Percentiles rank a stretch among this genome's conserved stretches.
phyloP scores from a whole-genome alignment of 371 early-diverging fungal genomes.

The Mortierella sp. region DNA sequence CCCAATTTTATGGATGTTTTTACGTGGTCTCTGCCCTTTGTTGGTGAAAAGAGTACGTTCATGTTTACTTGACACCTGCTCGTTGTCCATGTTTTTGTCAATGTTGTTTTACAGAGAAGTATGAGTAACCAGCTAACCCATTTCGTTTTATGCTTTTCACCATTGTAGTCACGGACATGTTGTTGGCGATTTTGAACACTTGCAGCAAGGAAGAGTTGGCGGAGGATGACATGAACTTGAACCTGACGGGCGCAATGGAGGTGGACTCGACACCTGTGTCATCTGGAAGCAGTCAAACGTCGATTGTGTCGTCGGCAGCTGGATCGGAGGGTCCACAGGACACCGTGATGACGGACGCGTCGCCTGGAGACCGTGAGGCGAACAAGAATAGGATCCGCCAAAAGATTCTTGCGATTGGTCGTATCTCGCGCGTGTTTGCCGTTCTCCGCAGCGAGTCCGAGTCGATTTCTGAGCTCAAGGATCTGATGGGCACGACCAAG shows the following conservation, averaged over 20 bases:
- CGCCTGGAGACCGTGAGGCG: conserved; percentile 15
- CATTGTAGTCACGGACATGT: conserved; percentile 90
- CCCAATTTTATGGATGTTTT: conserved; percentile 98
- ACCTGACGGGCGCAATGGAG: conserved; percentile 19
- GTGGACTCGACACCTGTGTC: conserved; percentile 17
- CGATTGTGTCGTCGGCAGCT: conserved; percentile 9
- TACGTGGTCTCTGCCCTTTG: conserved; percentile 98
- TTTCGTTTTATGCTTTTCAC: background rate
- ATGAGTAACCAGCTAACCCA: background rate
- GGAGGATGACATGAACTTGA: conserved; percentile 62
- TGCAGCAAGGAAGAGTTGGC: conserved; percentile 85
- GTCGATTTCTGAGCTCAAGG: conserved; percentile 93
- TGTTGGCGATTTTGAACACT: conserved; percentile 92
- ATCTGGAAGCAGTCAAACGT: conserved; percentile 1
- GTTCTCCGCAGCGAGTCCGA: conserved; percentile 93
- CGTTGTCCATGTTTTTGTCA: background rate
- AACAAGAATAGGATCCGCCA: conserved; percentile 69
- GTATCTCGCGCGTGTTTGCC: conserved; percentile 90
- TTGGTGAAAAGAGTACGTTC: conserved; percentile 94
- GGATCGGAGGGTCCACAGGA: conserved; percentile 12
- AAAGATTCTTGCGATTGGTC: conserved; percentile 94
- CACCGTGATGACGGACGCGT: conserved; percentile 24
- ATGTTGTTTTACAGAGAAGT: background rate
- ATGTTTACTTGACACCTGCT: background rate
- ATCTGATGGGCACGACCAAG: conserved; percentile 82